Conservation (phyloP, 495 filamentous ascomycete genomes). For the Penicillium soppii region DNA sequence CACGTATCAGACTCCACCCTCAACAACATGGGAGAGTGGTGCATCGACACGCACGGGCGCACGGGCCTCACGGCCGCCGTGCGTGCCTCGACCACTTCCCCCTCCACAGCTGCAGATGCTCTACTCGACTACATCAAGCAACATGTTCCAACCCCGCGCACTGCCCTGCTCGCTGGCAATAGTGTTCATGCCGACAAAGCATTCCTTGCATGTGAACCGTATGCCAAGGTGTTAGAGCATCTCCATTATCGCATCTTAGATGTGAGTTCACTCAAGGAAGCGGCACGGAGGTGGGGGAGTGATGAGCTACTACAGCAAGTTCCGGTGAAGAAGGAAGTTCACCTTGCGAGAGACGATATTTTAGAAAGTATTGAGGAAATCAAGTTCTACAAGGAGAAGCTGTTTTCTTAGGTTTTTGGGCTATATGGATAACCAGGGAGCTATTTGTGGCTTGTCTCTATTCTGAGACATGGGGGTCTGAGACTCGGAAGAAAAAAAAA, state of each 20-base stretch:
- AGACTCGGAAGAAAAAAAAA: no score
- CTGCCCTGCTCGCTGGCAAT: conserved; percentile 82
- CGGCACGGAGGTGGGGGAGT: conserved; percentile 75
- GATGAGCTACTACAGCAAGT: conserved; percentile 54
- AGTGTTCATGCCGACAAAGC: conserved; percentile 86
- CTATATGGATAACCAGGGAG: background rate
- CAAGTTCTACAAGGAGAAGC: conserved; percentile 62
- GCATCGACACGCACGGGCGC: conserved; percentile 59
- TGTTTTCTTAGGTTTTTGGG: conserved; percentile 25
- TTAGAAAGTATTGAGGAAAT: conserved; percentile 93
- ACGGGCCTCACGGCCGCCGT: conserved; percentile 80
- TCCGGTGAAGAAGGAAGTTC: conserved; percentile 71
- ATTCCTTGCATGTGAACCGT: conserved; percentile 75
- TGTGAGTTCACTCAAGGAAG: conserved; percentile 89
- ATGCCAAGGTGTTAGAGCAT: conserved; percentile 66
- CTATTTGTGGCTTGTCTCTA: background rate
- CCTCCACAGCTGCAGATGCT: conserved; percentile 67
- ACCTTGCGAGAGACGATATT: conserved; percentile 87
- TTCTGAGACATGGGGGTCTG: background rate
- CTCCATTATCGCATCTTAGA: conserved; percentile 90
- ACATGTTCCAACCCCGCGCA: conserved; percentile 60
- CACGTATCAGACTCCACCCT: conserved; percentile 71
- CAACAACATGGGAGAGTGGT: conserved; percentile 75
- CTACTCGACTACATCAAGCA: conserved; percentile 76
- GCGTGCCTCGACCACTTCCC: conserved; percentile 67